These are phyloP conservation scores for Marasmius oreades DNA, from an alignment of 1,284 basidiomycete species.

Conservation along the genomic window DNA sequence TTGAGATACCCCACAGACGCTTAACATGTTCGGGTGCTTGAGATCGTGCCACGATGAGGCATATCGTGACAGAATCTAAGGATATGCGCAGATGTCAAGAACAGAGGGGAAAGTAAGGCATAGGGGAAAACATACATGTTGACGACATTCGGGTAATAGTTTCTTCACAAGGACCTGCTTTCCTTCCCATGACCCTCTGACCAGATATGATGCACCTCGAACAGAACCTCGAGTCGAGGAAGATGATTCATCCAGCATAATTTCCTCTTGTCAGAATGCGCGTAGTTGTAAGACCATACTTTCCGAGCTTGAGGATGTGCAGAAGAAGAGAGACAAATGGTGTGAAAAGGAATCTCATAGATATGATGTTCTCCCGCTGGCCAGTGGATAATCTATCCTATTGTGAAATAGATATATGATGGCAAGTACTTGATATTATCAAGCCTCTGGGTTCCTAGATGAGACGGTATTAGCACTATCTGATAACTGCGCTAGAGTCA, in stretches of 20 bases:
- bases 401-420: too few species aligned
- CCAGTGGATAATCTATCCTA: too few species aligned
- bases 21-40: slow-evolving; percentile 20
- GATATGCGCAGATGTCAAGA: background rate
- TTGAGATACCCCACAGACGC: slow-evolving; percentile 20
- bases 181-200: slow-evolving; percentile 19
- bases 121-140: slow-evolving; percentile 4
- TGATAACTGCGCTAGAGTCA: too few species aligned
- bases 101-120: background rate
- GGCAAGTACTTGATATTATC: too few species aligned
- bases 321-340: background rate
- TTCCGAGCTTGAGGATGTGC: too few species aligned
- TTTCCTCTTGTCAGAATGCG: background rate
- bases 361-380: background rate
- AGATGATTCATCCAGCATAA: background rate
- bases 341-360: background rate
- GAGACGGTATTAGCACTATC: too few species aligned
- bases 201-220: slow-evolving; percentile 8
- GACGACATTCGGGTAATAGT: slow-evolving; percentile 15
- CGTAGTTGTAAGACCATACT: background rate
- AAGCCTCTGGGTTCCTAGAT: too few species aligned
- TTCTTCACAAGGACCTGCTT: slow-evolving; percentile 21
- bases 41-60: slow-evolving; percentile 19
- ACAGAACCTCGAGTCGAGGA: background rate
- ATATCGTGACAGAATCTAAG: slow-evolving; percentile 16